Conservation (phyloP, 2,329 filamentous ascomycete species). For the Colletotrichum falcatum region DNA sequence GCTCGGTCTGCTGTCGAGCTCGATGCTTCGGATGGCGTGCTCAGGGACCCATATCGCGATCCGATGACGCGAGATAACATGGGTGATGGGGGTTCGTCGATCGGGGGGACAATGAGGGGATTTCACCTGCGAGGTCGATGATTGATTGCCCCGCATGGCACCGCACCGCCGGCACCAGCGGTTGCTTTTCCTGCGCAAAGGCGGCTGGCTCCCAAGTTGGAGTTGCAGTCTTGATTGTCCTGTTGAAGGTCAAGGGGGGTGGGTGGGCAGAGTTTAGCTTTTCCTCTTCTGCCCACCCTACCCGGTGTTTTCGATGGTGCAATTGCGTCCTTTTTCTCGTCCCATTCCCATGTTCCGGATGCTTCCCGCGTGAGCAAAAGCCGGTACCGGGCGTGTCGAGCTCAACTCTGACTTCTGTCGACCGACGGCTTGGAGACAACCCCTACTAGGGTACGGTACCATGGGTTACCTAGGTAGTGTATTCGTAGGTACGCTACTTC, state of each 20-base stretch:
- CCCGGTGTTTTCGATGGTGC: background rate
- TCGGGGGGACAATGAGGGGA: too few species aligned
- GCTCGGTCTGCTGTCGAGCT: conserved; percentile 32
- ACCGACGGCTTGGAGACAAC: conserved; percentile 12
- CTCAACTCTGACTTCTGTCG: background rate
- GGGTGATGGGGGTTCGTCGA: conserved; percentile 11
- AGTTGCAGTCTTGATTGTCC: background rate
- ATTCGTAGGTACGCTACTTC: background rate
- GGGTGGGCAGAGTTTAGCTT: background rate
- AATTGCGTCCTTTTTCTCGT: conserved; percentile 1
- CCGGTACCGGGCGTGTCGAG: conserved; percentile 9
- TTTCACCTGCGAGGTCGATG: conserved; percentile 11
- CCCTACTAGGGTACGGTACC: background rate
- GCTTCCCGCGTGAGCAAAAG: conserved; percentile 1
- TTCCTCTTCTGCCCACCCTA: background rate
- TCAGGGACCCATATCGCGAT: conserved; percentile 40
- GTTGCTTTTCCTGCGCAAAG: background rate
- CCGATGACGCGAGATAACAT: conserved; percentile 39
- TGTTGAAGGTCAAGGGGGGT: background rate
- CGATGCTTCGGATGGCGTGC: conserved; percentile 38
- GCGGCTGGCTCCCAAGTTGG: background rate
- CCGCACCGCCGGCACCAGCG: conserved; percentile 20
- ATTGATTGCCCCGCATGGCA: conserved; percentile 6
- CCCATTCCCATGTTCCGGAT: background rate
- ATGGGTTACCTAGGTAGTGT: too few species aligned